phyloP scores from a whole-genome alignment of 768 basidiomycete species.

The Paxillus rubicundulus region DNA sequence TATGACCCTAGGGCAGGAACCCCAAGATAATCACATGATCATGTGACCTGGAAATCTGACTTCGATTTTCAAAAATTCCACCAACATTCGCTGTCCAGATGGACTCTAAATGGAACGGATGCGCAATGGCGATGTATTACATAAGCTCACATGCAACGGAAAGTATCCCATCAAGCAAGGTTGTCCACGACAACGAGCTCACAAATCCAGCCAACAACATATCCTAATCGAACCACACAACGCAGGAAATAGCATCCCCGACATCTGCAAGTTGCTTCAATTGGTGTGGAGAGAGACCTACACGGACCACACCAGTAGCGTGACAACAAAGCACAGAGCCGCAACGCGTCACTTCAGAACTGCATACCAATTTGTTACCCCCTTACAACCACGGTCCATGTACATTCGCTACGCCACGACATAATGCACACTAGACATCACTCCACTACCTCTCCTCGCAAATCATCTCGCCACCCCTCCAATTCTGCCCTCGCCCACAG shows the following conservation, averaged over 20 bases:
- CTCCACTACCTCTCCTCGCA: slow-evolving; percentile 25
- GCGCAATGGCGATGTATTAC: slow-evolving; percentile 14
- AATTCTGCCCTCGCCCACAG: slow-evolving; percentile 20
- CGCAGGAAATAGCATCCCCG: slow-evolving; percentile 1
- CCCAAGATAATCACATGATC: too few species aligned
- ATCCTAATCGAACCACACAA: slow-evolving; percentile 20
- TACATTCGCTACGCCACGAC: not conserved
- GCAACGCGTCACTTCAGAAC: slow-evolving; percentile 14
- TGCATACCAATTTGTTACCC: not conserved
- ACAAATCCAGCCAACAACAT: not conserved
- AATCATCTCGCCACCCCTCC: slow-evolving; percentile 30
- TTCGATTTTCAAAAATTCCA: too few species aligned
- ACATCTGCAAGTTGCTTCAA: not conserved
- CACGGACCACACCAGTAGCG: not conserved
- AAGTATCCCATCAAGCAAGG: not conserved
- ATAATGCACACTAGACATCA: slow-evolving; percentile 29
- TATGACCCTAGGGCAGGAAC: too few species aligned
- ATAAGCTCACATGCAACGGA: slow-evolving; percentile 10
- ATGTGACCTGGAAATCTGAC: too few species aligned
- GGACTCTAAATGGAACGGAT: too few species aligned
- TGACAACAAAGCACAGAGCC: slow-evolving; percentile 4
- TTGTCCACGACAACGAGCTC: slow-evolving; percentile 3
- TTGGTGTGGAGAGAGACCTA: not conserved
- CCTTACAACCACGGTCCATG: not conserved
- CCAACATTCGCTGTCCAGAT: too few species aligned